A percentile compares a stretch with the other conserved stretches of the same genome.
Evolutionary conservation across 345 rosid genomes (phyloP).

Genomic region (Firmiana major): DNA sequence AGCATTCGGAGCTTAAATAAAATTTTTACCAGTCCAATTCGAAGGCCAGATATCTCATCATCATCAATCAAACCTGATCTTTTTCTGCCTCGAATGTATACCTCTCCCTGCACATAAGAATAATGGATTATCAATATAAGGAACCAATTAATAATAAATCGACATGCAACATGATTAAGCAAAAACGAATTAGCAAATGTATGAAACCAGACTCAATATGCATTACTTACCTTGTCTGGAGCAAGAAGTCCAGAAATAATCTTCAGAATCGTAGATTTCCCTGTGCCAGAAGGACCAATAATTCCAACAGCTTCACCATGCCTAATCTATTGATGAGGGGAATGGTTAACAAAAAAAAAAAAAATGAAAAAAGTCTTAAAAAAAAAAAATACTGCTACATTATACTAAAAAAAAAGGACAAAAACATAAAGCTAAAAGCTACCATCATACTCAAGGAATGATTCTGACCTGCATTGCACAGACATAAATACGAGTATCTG

Average conservation of each 20-base stretch:
- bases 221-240: conserved; percentile 72
- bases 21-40: conserved; percentile 74
- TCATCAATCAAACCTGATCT: conserved; percentile 81
- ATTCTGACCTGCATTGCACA: not conserved
- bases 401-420: not conserved
- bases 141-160: not conserved
- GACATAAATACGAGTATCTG: not conserved
- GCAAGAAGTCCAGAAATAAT: conserved; percentile 98
- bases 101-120: conserved; percentile 69
- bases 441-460: not conserved
- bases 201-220: not conserved
- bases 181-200: not conserved
- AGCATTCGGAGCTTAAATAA: not conserved
- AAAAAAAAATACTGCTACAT: not conserved
- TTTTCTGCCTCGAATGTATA: conserved; percentile 74
- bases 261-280: conserved; percentile 91
- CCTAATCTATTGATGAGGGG: conserved; percentile 58
- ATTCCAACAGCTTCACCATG: conserved; percentile 98
- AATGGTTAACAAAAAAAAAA: not conserved
- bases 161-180: not conserved
- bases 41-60: conserved; percentile 78
- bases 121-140: not conserved
- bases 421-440: not conserved
- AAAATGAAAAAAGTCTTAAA: too few relatives aligned
- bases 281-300: conserved; percentile 98